These are phyloP conservation scores for Cytospora paraplurivora DNA, from an alignment of 2,329 filamentous ascomycete species.

Conservation along the genomic window DNA sequence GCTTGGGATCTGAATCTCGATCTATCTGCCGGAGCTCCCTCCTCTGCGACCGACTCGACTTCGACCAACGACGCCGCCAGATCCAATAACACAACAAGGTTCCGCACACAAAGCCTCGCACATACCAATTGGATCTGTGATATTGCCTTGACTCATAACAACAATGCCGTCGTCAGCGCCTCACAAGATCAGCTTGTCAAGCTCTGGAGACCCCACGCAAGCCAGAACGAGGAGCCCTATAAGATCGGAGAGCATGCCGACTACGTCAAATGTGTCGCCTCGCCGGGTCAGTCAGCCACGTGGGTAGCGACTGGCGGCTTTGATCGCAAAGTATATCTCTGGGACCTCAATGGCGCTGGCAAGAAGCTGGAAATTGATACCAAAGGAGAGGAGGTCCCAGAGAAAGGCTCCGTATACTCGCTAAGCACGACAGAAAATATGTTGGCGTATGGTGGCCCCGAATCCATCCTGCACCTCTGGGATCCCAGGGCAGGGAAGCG, in stretches of 20 bases:
- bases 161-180: constrained; percentile 79
- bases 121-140: constrained; percentile 98
- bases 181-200: constrained; percentile 95
- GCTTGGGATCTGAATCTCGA: constrained; percentile 88
- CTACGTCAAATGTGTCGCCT: constrained; percentile 93
- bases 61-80: constrained; percentile 39
- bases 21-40: constrained; percentile 43
- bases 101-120: constrained; percentile 66
- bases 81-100: constrained; percentile 54
- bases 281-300: constrained; percentile 62
- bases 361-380: constrained; percentile 86
- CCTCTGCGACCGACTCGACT: constrained; percentile 33
- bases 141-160: constrained; percentile 76
- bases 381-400: constrained; percentile 76
- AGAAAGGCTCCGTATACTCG: constrained; percentile 95
- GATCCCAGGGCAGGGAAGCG: constrained; percentile 85
- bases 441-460: constrained; percentile 88
- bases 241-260: constrained; percentile 92
- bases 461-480: constrained; percentile 91
- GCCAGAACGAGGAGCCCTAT: constrained; percentile 66
- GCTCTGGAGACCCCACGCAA: constrained; percentile 79
- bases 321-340: constrained; percentile 87
- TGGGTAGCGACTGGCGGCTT: constrained; percentile 96
- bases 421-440: constrained; percentile 78
- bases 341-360: constrained; percentile 88